Evolutionary conservation across 202 grass and related monocot genomes (phyloP), one percentile per base, ranked within the genome.

Genomic region (Saccharum hybrid): DNA sequence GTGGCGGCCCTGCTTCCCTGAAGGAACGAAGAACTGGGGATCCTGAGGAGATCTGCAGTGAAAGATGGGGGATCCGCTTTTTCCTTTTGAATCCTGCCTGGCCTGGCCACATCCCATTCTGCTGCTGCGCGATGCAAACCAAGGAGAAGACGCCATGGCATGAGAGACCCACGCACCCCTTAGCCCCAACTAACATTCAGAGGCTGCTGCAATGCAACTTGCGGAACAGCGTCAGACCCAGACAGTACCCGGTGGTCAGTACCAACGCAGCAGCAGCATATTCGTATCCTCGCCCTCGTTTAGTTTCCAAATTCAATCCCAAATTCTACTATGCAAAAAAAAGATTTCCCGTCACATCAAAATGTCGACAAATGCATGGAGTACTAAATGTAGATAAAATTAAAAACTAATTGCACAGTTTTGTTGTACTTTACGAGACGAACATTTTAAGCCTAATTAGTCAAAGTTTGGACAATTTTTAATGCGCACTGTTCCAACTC

Each of bases 31-130:
- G 63, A 72, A 85, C 31, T 14, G 59, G 31, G 61, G 60, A 40
- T 49, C 28, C 69, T 81, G 69, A 72, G 61, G 68, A 74, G 74
- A 88, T 91, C 86, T 86, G 83, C 80, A 80, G 86, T 33, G 70
- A 48, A 12, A 48, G 21, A 16, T 39, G 82, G 77, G 77, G 19
- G 3, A 16, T 18, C 40, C 41, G 68, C 61, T 81, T 74, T 86
- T 66, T 31, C 46, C 67, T 70, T 90, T 78, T 51, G 83, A 76
- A 80, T 67, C 54, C 7, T 57, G 54, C 54, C 54, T 8, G 60
- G 48, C 39, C 45, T 9, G 61, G 34, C 52, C 46, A 67, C 49
- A 77, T 36, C 63, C 73, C 18, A 6, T 68, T 69, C 49, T 54
- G 43, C 30, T 71, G 72, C 28, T 70, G 72, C 78, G 33, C 68